Evolutionary conservation across 164 flowering plant genomes (phyloP), one percentile per base, ranked within the genome.

Genomic region (Sextonia rubra): DNA sequence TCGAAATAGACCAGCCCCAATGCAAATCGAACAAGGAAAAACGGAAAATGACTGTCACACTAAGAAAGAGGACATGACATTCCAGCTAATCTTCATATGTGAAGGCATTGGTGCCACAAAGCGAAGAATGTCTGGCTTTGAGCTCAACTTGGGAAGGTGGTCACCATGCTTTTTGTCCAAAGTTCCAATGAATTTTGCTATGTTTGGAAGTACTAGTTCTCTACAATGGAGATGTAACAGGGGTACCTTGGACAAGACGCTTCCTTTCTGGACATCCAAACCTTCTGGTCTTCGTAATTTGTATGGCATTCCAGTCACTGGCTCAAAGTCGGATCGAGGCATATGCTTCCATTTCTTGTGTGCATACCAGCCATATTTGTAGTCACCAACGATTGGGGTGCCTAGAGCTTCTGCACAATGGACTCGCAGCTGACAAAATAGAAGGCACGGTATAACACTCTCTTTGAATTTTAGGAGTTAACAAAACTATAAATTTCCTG

Each of bases 61-160:
- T 47, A 94, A 77, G 77, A 86, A 92, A 18, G 98, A 94, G 32
- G 99, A 91, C 99, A 92, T 94, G 44, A 94, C 85, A 78, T 92
- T 91, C 98, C 98, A 94, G 81, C 97, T 92, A 32, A 94, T 94
- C 82, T 85, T 91, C 97, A 94, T 94, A 79, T 91, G 97, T 44
- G 89, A 82, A 22, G 99, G 93, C 97, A 92, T 92, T 5, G 87
- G 70, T 32, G 91, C 97, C 47, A 94, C 96, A 76, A 94, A 91
- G 30, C 96, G 85, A 32, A 91, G 90, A 32, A 88, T 68, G 79
- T 92, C 91, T 4, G 83, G 84, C 68, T 84, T 86, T 0, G 77
- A 60, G 52, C 79, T 75, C 58, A 75, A 47, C 60, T 64, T 69
- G 0, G 69, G 66, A 2, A 55, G 24, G 47, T 69, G 29, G 23